Base-by-base conservation (phyloP, 2,329 filamentous ascomycete genomes). In the Rosellinia necatrix region DNA sequence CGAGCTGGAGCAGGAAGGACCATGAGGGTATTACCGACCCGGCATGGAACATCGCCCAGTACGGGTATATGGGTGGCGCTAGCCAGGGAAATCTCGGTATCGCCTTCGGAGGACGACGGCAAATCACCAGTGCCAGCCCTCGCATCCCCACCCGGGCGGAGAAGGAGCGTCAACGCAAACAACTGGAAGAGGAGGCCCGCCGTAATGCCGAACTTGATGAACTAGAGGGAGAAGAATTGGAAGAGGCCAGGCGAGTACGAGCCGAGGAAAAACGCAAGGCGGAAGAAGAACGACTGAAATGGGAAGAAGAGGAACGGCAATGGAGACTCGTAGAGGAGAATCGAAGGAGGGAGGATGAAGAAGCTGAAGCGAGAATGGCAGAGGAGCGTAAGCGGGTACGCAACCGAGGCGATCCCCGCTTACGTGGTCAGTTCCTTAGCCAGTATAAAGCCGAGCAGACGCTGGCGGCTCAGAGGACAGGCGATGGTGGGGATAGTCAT, bases 21-120 rank as follows among this genome's bases (percentile, higher is more conserved):
- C 91, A 97, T 64, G 90, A 97, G 72, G 84, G 84, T 13, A 82
- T 81, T 40, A 97, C 92, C 1, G 81, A 87, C 22, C 94, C 94
- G 0, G 94, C 94, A 1, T 99, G 94, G 94, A 99, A 97, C 71
- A 97, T 97, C 65, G 89, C 92, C 54, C 94, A 99, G 71, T 99
- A 99, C 70, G 92, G 94, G 6, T 99, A 97, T 74, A 94, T 97
- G 89, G 94, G 94, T 55, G 94, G 94, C 44, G 94, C 94, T 22
- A 97, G 91, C 68, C 94, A 99, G 72, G 93, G 91, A 3, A 97
- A 96, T 66, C 86, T 97, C 59, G 94, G 94, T 15, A 91, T 99
- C 65, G 86, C 90, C 9, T 97, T 97, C 73, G 94, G 94, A 53
- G 91, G 88, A 15, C 85, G 92, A 66, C 85, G 94, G 58, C 94